Evolutionary conservation across 441 rosid species (phyloP).

Genomic region (Omphalea diandra): DNA sequence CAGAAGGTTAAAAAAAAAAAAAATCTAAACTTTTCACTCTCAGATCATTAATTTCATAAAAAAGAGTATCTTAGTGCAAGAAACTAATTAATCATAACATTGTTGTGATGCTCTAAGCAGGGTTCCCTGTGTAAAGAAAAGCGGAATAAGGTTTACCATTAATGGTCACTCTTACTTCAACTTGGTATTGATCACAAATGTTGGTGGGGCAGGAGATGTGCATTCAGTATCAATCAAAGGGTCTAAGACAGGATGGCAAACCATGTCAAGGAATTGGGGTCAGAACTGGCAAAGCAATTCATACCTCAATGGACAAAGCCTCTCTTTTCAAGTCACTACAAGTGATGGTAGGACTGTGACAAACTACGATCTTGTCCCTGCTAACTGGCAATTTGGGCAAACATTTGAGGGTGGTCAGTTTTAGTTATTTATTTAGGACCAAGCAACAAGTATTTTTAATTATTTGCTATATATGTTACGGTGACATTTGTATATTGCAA

Average conservation of each 20-base stretch:
- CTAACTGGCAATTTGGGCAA: conserved; percentile 46
- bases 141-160: conserved; percentile 40
- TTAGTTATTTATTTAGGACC: conserved; percentile 11
- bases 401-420: conserved; percentile 41
- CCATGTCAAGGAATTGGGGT: conserved; percentile 49
- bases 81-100: too few relatives aligned
- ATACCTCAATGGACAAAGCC: conserved; percentile 36
- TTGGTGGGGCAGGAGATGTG: conserved; percentile 42
- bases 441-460: background rate
- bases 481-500: background rate
- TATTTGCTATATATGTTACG: background rate
- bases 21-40: too few relatives aligned
- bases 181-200: conserved; percentile 42
- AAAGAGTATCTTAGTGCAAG: too few relatives aligned
- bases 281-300: conserved; percentile 48
- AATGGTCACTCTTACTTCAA: conserved; percentile 48
- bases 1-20: conserved; percentile 27
- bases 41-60: too few relatives aligned
- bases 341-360: conserved; percentile 72
- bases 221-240: conserved; percentile 39
- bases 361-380: conserved; percentile 35
- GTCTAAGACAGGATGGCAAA: conserved; percentile 38
- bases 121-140: conserved; percentile 36
- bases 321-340: conserved; percentile 59
- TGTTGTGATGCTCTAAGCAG: conserved; percentile 13